Conservation (phyloP, 2,329 filamentous ascomycete genomes). For the Calonectria montana region DNA sequence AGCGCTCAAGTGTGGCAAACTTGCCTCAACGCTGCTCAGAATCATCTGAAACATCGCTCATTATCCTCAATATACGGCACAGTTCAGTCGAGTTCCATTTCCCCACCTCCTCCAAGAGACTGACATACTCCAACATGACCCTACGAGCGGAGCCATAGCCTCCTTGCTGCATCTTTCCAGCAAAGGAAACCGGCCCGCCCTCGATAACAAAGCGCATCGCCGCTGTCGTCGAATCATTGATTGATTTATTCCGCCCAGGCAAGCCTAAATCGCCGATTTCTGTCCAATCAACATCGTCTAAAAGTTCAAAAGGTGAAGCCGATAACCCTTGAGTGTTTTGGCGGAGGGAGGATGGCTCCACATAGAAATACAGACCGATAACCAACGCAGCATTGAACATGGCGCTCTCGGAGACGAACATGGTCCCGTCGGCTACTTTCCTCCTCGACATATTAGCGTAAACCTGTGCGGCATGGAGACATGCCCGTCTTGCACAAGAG, state of each 20-base stretch:
- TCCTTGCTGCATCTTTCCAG: background rate
- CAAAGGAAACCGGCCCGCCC: background rate
- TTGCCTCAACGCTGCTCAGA: background rate
- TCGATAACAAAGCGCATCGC: background rate
- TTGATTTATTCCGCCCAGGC: background rate
- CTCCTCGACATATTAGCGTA: slow-evolving; percentile 15
- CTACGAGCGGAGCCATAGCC: background rate
- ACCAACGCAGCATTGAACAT: slow-evolving; percentile 18
- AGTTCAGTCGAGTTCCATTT: background rate
- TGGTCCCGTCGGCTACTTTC: slow-evolving; percentile 19
- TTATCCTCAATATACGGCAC: background rate
- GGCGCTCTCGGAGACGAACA: slow-evolving; percentile 19
- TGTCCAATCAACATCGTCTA: background rate
- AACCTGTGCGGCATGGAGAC: slow-evolving; percentile 10
- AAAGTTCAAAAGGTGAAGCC: background rate
- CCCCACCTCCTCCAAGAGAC: background rate
- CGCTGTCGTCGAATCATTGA: background rate
- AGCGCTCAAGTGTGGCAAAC: background rate
- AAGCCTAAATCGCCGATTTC: background rate
- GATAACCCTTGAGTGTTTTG: background rate
- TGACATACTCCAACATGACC: background rate
- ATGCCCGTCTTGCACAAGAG: background rate
- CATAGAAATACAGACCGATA: background rate
- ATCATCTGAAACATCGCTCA: background rate
- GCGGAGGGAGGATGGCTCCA: background rate